Conservation (phyloP, 2,329 filamentous ascomycete species). For the Periconia sp. region DNA sequence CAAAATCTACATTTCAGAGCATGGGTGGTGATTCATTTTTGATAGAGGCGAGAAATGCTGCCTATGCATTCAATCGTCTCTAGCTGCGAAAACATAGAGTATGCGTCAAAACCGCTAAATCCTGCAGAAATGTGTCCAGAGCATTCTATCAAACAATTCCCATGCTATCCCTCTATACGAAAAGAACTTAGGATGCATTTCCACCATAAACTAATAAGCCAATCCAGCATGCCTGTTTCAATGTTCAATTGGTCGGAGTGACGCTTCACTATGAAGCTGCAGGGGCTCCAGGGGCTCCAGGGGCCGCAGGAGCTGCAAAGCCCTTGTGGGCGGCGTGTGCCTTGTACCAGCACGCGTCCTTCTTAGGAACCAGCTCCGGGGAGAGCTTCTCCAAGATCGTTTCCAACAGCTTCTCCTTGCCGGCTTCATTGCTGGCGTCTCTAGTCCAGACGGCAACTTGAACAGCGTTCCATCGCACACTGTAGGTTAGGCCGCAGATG, state of each 20-base stretch:
- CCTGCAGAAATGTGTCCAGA: background rate
- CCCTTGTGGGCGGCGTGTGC: constrained; percentile 85
- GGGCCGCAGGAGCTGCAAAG: constrained; percentile 51
- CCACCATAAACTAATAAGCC: background rate
- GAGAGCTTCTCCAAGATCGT: constrained; percentile 75
- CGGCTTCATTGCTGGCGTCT: constrained; percentile 76
- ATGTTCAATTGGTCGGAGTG: background rate
- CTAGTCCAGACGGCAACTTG: constrained; percentile 94
- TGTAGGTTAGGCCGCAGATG: constrained; percentile 84
- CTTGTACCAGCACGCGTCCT: constrained; percentile 76
- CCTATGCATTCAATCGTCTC: background rate
- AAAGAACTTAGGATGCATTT: background rate
- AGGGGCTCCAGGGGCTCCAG: background rate
- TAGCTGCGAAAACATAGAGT: background rate
- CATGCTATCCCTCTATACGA: background rate
- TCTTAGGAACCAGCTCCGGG: constrained; percentile 70
- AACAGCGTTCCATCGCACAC: constrained; percentile 84
- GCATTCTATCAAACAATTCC: background rate
- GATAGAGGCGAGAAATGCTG: background rate
- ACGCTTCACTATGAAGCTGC: background rate
- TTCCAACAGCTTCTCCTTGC: constrained; percentile 72
- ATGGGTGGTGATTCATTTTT: too few species aligned
- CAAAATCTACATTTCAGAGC: too few species aligned
- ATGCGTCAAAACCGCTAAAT: background rate
- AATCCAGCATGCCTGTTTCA: background rate